Evolutionary conservation across 2,329 filamentous ascomycete species (phyloP), one percentile per base, ranked within the genome.

Genomic region (Nannizziopsis arthrosporioides): DNA sequence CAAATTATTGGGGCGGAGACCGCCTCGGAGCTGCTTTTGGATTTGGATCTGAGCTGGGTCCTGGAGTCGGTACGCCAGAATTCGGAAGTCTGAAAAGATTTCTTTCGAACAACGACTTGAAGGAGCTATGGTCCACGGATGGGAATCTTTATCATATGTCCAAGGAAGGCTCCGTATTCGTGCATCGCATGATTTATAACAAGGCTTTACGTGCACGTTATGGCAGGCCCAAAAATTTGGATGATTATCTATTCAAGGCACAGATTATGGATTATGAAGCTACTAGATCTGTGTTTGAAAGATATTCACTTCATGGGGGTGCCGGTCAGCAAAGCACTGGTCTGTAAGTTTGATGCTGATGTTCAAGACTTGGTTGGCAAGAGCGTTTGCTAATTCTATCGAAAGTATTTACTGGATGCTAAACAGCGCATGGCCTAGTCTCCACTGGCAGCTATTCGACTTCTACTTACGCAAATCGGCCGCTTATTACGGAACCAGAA

Each of bases 361-460:
- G 22, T 27, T 43, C 10, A 11, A 31, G 10, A 11, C 34, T 36
- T 39, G 18, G n/a, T 35, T 19, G 9, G 22, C 19, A 19, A 4
- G 22, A 27, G 22, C n/a, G 30, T 10, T 46, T 36, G 31, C 32
- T 36, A 32, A 12, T 27, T 27, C 30, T 27, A 5, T 48, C 43
- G n/a, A 14, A 7, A 56, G 54, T 0, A 73, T 82, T 12, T 82
- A 82, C 63, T 82, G 79, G 79, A 82, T 82, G 78, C 60, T 82
- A 46, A 81, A 80, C 54, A 73, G 73, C 40, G 79, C 78, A 0
- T 82, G 78, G 77, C 79, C 80, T 0, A 75, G 71, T 47, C 63
- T 82, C 22, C 79, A 82, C 56, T 83, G 80, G 79, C 76, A 77
- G 46, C 61, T 81, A 5, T 80, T 81, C 57, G 79, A 82, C 54